phyloP scores from a whole-genome alignment of 2,329 filamentous ascomycete genomes.

The Neophaeococcomyces mojaviensis region DNA sequence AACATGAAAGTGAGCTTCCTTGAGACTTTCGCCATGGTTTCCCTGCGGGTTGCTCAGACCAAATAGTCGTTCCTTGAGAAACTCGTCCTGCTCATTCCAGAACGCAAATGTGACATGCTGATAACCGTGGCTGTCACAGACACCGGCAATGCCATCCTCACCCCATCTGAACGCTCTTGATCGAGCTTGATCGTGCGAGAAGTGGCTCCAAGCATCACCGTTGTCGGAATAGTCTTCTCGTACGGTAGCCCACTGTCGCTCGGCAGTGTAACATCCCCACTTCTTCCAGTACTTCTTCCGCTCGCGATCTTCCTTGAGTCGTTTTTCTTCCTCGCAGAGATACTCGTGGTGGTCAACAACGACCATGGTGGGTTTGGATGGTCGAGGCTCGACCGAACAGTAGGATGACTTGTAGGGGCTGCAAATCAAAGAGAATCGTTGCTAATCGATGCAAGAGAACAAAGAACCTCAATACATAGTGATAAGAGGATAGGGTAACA shows the following conservation, averaged over 20 bases:
- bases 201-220: constrained; percentile 95
- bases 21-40: constrained; percentile 94
- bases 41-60: constrained; percentile 93
- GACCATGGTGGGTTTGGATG: constrained; percentile 58
- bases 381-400: neutral
- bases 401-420: neutral
- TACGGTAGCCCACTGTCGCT: constrained; percentile 87
- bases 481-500: no score
- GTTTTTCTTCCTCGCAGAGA: constrained; percentile 81
- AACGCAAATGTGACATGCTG: constrained; percentile 94
- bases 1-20: constrained; percentile 91
- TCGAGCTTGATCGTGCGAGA: constrained; percentile 84
- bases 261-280: constrained; percentile 91
- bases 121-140: constrained; percentile 83
- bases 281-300: constrained; percentile 93
- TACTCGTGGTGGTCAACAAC: constrained; percentile 82
- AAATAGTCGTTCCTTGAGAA: constrained; percentile 90
- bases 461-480: no score
- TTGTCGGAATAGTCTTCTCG: constrained; percentile 86
- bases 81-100: constrained; percentile 95
- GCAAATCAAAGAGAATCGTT: no score
- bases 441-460: no score
- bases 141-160: constrained; percentile 92
- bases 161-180: constrained; percentile 90
- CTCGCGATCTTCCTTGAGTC: constrained; percentile 76